These are phyloP conservation scores for Immersiporthe knoxdaviesiana DNA, from an alignment of 2,329 filamentous ascomycete genomes.

Conservation along the genomic window DNA sequence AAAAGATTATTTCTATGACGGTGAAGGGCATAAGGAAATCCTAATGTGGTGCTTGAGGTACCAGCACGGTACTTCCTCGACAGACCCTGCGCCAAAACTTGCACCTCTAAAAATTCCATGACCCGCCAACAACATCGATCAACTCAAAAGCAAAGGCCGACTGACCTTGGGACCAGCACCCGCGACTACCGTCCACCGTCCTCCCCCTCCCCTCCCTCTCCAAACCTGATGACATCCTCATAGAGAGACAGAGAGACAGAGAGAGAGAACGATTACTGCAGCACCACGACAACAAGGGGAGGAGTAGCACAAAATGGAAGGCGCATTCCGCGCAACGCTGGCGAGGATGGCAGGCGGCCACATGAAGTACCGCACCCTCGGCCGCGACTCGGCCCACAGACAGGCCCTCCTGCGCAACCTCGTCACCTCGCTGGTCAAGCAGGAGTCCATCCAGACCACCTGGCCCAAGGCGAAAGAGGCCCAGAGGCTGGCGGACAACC, in stretches of 20 bases:
- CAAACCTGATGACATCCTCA: neutral
- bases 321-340: constrained; percentile 18
- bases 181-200: neutral
- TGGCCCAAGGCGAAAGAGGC: constrained; percentile 98
- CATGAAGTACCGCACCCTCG: constrained; percentile 86
- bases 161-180: neutral
- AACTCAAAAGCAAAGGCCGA: neutral
- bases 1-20: too few relatives aligned
- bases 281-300: neutral
- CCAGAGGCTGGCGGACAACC: constrained; percentile 88
- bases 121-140: neutral
- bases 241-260: neutral
- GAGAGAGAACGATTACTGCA: too few relatives aligned
- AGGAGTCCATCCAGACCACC: constrained; percentile 93
- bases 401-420: constrained; percentile 93
- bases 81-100: constrained; percentile 1
- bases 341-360: constrained; percentile 78
- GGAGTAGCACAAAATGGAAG: neutral
- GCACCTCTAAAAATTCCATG: neutral
- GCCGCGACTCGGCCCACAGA: constrained; percentile 83
- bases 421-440: constrained; percentile 89
- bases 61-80: neutral
- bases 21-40: too few relatives aligned
- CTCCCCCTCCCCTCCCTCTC: too few relatives aligned
- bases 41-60: neutral